Base-by-base conservation (phyloP, 1,284 basidiomycete genomes). In the Leccinum subrobustum region DNA sequence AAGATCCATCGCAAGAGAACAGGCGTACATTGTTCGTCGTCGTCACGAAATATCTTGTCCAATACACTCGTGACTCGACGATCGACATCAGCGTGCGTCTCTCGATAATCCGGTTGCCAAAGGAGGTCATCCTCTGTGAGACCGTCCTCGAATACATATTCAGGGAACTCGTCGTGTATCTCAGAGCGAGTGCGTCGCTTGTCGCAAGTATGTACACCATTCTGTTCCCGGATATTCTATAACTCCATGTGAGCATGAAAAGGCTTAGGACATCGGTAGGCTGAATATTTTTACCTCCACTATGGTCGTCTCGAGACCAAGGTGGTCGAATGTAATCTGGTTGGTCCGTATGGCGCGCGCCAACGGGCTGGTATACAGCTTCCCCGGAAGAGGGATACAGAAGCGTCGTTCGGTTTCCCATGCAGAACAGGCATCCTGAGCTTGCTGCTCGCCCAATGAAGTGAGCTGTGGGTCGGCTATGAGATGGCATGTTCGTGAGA, bases 271-370 rank as follows among this genome's bases (percentile, higher is more conserved):
- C 5, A 33, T 29, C 33, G 14, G 52, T n/a, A 25, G 9, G 29
- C 8, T 14, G 33, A n/a, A 37, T 35, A 54, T 8, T 23, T 23
- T n/a, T 33, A 54, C 52, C 52, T 54, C 61, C 57, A 51, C 23
- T 6, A 14, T 12, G n/a, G 35, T 54, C 14, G 33, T 54, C 35
- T 37, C 3, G 20, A 62, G 59, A n/a, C 59, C 58, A 35, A 61
- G 56, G 68, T 78, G 81, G 1, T 77, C 77, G 70, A 91, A 93
- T 0, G 84, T 86, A 57, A 88, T 78, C 37, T 81, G 70, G 66
- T 86, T 80, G 0, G 93, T 95, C 57, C 81, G 79, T 56, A 89
- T 76, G 0, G 92, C 88, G 12, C 92, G 80, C 2, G 81, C 84
- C 57, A 94, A 48, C 12, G n/a, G 7, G 39, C 54, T 52, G 14